Conservation (phyloP, 1,284 basidiomycete species). For the Austroboletus niveus region DNA sequence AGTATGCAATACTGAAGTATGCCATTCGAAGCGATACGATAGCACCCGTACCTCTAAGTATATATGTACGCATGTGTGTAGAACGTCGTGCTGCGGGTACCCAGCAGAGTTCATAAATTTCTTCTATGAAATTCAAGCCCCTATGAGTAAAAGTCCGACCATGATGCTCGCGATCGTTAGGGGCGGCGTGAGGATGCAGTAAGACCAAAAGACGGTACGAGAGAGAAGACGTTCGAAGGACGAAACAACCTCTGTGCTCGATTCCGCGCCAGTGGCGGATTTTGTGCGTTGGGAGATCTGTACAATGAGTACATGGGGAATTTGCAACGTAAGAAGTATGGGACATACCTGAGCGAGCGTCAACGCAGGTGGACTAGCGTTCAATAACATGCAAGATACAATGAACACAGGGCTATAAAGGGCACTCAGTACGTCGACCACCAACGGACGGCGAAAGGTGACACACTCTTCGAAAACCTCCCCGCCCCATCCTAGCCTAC, state of each 20-base stretch:
- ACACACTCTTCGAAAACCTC: conserved; percentile 72
- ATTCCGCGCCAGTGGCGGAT: background rate
- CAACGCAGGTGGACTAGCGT: conserved; percentile 79
- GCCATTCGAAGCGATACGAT: too few species aligned
- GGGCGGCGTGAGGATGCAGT: conserved; percentile 80
- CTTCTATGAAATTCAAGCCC: conserved; percentile 27
- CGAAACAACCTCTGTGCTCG: conserved; percentile 5
- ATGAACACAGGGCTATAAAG: conserved; percentile 75
- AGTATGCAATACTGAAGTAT: too few species aligned
- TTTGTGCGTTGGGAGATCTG: conserved; percentile 23
- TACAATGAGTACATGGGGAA: background rate
- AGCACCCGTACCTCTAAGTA: too few species aligned
- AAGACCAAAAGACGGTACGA: conserved; percentile 80
- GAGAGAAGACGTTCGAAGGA: conserved; percentile 85
- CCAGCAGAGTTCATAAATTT: too few species aligned
- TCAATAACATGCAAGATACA: conserved; percentile 71
- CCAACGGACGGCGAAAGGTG: conserved; percentile 5
- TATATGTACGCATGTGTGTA: too few species aligned
- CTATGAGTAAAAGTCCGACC: conserved; percentile 62
- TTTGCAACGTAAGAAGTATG: too few species aligned
- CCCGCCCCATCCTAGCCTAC: conserved; percentile 40
- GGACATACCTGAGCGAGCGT: conserved; percentile 69
- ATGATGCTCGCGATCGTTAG: conserved; percentile 75
- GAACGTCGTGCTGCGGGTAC: too few species aligned
- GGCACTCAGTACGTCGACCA: conserved; percentile 7